Conservation (phyloP, 345 rosid genomes). For the Luvunga scandens region DNA sequence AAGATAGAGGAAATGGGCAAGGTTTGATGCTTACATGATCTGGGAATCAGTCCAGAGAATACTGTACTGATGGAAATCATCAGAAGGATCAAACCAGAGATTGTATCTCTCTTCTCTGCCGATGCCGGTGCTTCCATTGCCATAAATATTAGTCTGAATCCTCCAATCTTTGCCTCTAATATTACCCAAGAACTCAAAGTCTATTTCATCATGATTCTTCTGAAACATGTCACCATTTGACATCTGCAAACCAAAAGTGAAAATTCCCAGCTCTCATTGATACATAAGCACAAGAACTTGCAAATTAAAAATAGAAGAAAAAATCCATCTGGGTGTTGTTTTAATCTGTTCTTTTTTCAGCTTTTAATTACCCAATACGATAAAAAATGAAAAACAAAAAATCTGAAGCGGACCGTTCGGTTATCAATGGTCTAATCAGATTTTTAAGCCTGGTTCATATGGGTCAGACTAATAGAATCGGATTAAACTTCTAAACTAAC, state of each 20-base stretch:
- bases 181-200: slow-evolving; percentile 97
- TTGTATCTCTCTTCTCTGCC: slow-evolving; percentile 96
- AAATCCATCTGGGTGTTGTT: background rate
- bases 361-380: background rate
- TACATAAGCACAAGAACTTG: background rate
- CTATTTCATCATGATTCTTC: slow-evolving; percentile 98
- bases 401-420: background rate
- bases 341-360: background rate
- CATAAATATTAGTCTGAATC: slow-evolving; percentile 93
- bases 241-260: slow-evolving; percentile 49
- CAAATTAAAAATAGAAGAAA: background rate
- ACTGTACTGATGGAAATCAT: slow-evolving; percentile 88
- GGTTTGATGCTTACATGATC: slow-evolving; percentile 60
- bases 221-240: slow-evolving; percentile 90
- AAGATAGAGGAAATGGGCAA: background rate
- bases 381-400: background rate
- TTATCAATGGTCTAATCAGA: background rate
- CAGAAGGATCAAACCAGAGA: slow-evolving; percentile 98
- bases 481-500: background rate
- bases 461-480: background rate
- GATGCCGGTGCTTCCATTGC: slow-evolving; percentile 82
- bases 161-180: slow-evolving; percentile 99
- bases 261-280: background rate
- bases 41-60: slow-evolving; percentile 91
- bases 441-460: background rate